Evolutionary conservation across 129 eudicot species (phyloP), one percentile per base, ranked within the genome.

Genomic region (Deinandra increscens): DNA sequence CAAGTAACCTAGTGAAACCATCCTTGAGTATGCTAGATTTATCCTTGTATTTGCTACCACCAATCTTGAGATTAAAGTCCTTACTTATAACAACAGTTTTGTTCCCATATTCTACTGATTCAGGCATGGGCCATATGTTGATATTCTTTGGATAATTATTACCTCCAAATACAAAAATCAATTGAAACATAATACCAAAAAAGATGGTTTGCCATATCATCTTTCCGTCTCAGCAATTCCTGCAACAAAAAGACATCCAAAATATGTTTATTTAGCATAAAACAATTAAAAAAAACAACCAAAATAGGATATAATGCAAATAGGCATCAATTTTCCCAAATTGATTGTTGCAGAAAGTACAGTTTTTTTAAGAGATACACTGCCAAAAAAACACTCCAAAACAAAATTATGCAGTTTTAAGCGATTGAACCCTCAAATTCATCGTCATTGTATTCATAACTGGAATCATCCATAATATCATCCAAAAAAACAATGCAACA

Each of bases 121-220:
- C 69, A 22, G 98, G 98, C 98, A 93, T 89, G 19, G 98, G 98
- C 98, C 98, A 93, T 93, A 93, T 79, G 54, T 89, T 69, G 68
- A 92, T 78, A 38, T 75, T 51, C 78, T 84, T 78, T 5, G 60
- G 34, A 80, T 83, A 82, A 22, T 73, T 73, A 22, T 73, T 73
- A 79, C 68, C 82, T 72, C 78, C 73, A 77, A 69, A 78, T 14
- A 84, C 80, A 71, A 46, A 76, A 58, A 77, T 62, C n/a, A 84
- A 65, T 15, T 80, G 86, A 75, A 81, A 42, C 70, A 76, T 14
- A 75, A 81, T 34, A 31, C 81, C 85, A 67, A 88, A 29, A 63
- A 72, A 55, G 66, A 71, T 44, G 66, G 41, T 72, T 41, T 68
- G 71, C 80, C 84, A 49, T 45, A 41, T 71, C 60, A 68, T 81